These are phyloP conservation scores for Penicillium coprophilum DNA, from an alignment of 495 filamentous ascomycete genomes.

Conservation along the genomic window DNA sequence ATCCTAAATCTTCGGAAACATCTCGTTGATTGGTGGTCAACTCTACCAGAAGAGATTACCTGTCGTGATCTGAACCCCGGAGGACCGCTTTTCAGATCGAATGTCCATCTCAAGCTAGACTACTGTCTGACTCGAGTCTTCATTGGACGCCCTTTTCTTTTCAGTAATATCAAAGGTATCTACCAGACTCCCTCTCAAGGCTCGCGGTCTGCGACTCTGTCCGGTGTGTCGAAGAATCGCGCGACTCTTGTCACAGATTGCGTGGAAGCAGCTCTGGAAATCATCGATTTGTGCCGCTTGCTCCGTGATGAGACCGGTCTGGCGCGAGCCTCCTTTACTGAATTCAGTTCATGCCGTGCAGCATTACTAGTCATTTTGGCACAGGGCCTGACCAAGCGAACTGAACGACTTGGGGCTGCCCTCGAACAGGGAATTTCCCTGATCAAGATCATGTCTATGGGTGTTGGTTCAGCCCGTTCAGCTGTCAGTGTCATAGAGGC, in stretches of 20 bases:
- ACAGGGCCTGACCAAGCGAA: constrained; percentile 49
- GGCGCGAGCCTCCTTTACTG: constrained; percentile 51
- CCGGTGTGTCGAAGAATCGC: constrained; percentile 41
- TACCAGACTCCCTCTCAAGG: constrained; percentile 25
- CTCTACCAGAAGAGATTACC: constrained; percentile 45
- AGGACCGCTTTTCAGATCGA: constrained; percentile 45
- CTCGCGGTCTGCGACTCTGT: constrained; percentile 30
- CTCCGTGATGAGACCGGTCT: constrained; percentile 50
- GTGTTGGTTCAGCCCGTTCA: constrained; percentile 49
- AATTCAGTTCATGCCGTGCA: constrained; percentile 53
- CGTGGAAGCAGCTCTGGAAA: constrained; percentile 50
- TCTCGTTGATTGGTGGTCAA: constrained; percentile 51
- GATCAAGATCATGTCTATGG: constrained; percentile 55
- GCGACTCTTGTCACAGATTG: constrained; percentile 48
- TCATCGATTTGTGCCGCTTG: constrained; percentile 48
- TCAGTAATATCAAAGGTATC: constrained; percentile 43
- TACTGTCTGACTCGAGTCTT: constrained; percentile 51
- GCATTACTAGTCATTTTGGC: constrained; percentile 51
- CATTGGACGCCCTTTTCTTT: constrained; percentile 51
- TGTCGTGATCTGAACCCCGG: constrained; percentile 42
- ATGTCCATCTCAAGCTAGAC: constrained; percentile 51
- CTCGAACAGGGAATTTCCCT: constrained; percentile 49
- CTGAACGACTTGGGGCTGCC: constrained; percentile 46
- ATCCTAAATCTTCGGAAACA: constrained; percentile 42
- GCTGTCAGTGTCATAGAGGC: constrained; percentile 54